Evolutionary conservation across 1,284 basidiomycete genomes (phyloP), one percentile per base, ranked within the genome.

Genomic region (Malassezia obtusa): DNA sequence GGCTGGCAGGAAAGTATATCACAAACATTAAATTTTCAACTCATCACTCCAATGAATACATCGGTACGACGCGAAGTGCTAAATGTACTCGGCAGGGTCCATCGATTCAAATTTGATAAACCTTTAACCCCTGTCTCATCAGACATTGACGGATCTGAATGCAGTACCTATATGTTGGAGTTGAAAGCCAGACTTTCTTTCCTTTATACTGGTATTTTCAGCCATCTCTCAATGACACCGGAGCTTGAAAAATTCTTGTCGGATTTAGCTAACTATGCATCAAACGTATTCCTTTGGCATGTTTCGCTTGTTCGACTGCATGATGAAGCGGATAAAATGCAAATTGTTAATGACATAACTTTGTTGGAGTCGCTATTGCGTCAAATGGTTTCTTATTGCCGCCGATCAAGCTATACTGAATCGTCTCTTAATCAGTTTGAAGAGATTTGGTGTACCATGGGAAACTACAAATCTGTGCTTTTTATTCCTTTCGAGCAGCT

Each of bases 81-180:
- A n/a, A n/a, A n/a, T n/a, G n/a, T n/a, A n/a, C n/a, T n/a, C n/a
- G n/a, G n/a, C n/a, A n/a, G n/a, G n/a, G n/a, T n/a, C 19, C 45
- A 52, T 24, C 36, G 45, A n/a, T 47, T 40, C 21, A 45, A 33
- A 14, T 5, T 41, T 9, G 48, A 46, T 12, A 9, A 22, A 32
- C 10, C 37, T 14, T 33, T 10, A 8, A 11, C 2, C 8, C 1
- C 24, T 6, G 37, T 26, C 7, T 3, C 38, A 17, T 14, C 39
- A 2, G 17, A n/a, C 10, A 9, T 7, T 7, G 21, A 4, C 4
- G 33, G 39, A 24, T 14, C 40, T 4, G 45, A 48, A 14, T n/a
- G 22, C 2, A 49, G 45, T 26, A 37, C 46, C 17, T 53, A 53
- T 22, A 49, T 49, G 45, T 11, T 49, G 32, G 51, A 53, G n/a